Evolutionary conservation across 495 filamentous ascomycete genomes (phyloP).

Genomic region (Tuber melanosporum): DNA sequence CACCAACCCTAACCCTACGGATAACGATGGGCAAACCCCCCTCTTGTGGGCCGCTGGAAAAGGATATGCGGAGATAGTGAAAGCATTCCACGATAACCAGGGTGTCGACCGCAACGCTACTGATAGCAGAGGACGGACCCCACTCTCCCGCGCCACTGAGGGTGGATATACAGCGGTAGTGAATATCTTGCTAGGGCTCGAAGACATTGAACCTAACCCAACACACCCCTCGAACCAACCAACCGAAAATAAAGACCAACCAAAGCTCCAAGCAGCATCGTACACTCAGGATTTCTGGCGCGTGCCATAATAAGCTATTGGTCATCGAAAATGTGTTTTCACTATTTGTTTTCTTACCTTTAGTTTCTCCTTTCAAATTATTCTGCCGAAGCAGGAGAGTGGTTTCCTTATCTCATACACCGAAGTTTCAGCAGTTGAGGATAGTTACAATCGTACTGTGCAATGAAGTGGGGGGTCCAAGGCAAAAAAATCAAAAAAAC

Average conservation of each 20-base stretch:
- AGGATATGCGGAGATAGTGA: not conserved
- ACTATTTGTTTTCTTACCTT: not conserved
- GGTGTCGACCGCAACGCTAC: not conserved
- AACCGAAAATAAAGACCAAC: not conserved
- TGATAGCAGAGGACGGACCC: not conserved
- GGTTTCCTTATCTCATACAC: not conserved
- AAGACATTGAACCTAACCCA: not conserved
- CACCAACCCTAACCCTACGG: not conserved
- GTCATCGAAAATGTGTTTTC: not conserved
- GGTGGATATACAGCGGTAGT: not conserved
- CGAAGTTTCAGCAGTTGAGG: not conserved
- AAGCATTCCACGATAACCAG: not conserved
- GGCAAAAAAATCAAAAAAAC: not conserved
- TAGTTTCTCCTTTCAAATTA: not conserved
- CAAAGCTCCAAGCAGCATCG: not conserved
- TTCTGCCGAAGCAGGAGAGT: not conserved
- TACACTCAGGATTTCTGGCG: not conserved
- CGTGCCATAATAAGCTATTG: not conserved
- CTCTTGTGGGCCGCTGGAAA: not conserved
- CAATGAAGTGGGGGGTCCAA: not conserved
- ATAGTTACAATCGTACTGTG: not conserved
- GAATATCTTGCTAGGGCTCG: not conserved
- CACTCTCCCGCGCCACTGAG: not conserved
- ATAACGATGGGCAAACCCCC: not conserved
- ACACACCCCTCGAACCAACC: not conserved